These are phyloP conservation scores for Vitis hybrid DNA, from an alignment of 177 flowering plant species.

Conservation along the genomic window DNA sequence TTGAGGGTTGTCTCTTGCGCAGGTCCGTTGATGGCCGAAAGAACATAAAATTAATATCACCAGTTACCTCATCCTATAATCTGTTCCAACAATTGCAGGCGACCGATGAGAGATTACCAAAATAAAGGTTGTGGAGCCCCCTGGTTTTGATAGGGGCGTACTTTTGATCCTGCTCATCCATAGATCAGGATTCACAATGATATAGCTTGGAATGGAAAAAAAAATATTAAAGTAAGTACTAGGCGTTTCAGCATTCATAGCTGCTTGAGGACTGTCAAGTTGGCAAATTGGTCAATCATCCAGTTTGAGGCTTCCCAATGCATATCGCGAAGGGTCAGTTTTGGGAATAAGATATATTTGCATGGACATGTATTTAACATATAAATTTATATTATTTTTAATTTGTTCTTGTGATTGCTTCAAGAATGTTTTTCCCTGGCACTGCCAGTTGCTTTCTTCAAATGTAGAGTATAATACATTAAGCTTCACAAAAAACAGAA, in stretches of 20 bases:
- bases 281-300: no score
- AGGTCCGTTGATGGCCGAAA: neutral
- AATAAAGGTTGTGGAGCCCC: constrained; percentile 85
- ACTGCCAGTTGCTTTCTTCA: neutral
- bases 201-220: no score
- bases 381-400: no score
- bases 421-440: neutral
- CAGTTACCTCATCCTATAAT: neutral
- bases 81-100: constrained; percentile 45
- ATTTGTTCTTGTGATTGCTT: neutral
- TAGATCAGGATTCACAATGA: no score
- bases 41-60: neutral
- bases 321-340: no score
- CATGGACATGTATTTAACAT: no score
- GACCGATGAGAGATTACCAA: constrained; percentile 63
- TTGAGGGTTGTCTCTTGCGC: neutral
- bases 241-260: no score
- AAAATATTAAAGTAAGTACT: no score
- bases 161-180: neutral
- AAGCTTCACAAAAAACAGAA: no score
- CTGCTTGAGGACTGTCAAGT: no score
- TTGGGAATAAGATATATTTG: no score
- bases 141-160: constrained; percentile 53
- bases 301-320: neutral
- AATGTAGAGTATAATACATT: neutral